phyloP scores from a whole-genome alignment of 1,139 yeast genomes.

The Geotrichum reessii region DNA sequence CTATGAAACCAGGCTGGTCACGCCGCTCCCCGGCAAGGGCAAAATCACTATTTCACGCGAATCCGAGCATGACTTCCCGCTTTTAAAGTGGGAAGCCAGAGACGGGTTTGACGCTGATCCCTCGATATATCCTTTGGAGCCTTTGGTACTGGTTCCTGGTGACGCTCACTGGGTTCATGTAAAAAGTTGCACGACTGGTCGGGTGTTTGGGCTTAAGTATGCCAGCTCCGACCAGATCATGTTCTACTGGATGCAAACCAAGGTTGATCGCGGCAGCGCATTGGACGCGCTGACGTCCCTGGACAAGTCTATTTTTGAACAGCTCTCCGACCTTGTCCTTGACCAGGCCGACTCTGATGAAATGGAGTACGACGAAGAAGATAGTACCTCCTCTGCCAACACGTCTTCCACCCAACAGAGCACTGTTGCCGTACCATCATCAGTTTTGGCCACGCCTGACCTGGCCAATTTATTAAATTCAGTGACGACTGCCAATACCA shows the following conservation, averaged over 20 bases:
- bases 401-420: background rate
- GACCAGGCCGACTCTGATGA: conserved; percentile 43
- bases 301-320: conserved; percentile 51
- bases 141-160: conserved; percentile 81
- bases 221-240: conserved; percentile 76
- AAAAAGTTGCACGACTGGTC: conserved; percentile 68
- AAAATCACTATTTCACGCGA: conserved; percentile 58
- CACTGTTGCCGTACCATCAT: background rate
- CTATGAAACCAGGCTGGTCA: conserved; percentile 62
- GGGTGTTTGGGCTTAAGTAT: conserved; percentile 79
- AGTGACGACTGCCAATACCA: conserved; percentile 7
- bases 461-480: conserved; percentile 17
- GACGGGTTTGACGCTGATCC: conserved; percentile 31
- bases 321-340: conserved; percentile 50
- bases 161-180: conserved; percentile 82
- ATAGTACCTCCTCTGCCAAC: conserved; percentile 22
- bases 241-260: conserved; percentile 89
- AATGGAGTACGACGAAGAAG: conserved; percentile 42
- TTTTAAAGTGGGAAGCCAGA: conserved; percentile 57
- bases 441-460: background rate
- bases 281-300: conserved; percentile 49
- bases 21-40: conserved; percentile 76
- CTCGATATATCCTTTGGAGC: conserved; percentile 32
- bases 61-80: conserved; percentile 51
- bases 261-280: conserved; percentile 54